Evolutionary conservation across 495 filamentous ascomycete genomes (phyloP).

Genomic region (Aspergillus carlsbadensis): DNA sequence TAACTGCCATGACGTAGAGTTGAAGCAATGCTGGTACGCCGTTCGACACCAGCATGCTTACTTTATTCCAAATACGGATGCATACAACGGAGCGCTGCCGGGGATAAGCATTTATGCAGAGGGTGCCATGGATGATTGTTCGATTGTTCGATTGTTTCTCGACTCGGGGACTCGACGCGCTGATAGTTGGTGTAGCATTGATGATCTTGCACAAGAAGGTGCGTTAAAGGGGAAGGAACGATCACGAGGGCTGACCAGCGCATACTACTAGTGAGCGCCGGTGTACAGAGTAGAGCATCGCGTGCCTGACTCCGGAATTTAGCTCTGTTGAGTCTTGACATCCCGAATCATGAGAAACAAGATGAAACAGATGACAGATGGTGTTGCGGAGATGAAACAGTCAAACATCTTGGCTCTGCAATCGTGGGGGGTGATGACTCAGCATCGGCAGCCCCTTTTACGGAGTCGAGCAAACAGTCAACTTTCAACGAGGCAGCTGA

Average conservation of each 20-base stretch:
- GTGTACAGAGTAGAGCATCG: no score
- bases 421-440: conserved; percentile 30
- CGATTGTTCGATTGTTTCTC: no score
- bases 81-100: not conserved
- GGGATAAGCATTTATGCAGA: no score
- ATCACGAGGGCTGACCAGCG: no score
- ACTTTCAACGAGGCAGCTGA: conserved; percentile 4
- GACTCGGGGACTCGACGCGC: no score
- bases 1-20: conserved; percentile 6
- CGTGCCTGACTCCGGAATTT: not conserved
- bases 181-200: no score
- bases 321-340: not conserved
- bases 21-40: not conserved
- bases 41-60: not conserved
- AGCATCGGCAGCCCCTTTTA: conserved; percentile 39
- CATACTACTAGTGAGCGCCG: no score
- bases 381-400: conserved; percentile 20
- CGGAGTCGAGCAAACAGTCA: conserved; percentile 14
- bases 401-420: conserved; percentile 21
- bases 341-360: not conserved
- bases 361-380: not conserved
- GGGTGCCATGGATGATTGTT: not conserved
- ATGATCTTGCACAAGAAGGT: no score
- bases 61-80: not conserved
- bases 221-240: no score